Percentiles rank a stretch among this genome's conserved stretches.
These are phyloP conservation scores for Tetrapisispora fleetii DNA, from an alignment of 805 yeast genomes.

Conservation along the genomic window DNA sequence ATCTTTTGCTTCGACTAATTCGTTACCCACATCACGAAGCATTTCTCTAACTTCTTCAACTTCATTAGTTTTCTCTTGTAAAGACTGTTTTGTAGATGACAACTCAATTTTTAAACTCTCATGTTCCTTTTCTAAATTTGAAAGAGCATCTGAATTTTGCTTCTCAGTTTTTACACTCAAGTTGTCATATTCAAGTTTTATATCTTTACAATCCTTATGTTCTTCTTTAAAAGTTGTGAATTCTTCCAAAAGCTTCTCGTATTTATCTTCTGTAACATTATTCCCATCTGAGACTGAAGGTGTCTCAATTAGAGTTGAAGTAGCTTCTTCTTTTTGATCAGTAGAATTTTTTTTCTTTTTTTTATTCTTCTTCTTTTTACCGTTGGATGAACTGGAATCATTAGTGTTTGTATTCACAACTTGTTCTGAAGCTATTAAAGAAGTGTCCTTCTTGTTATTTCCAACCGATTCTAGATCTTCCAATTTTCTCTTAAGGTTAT, in stretches of 20 bases:
- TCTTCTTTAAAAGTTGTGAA: constrained; percentile 5
- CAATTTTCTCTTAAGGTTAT: constrained; percentile 11
- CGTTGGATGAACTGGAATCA: not conserved
- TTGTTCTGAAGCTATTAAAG: not conserved
- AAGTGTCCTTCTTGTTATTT: not conserved
- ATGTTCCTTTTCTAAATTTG: constrained; percentile 14
- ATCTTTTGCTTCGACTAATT: constrained; percentile 62
- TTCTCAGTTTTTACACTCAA: constrained; percentile 8
- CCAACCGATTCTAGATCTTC: not conserved
- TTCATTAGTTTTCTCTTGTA: constrained; percentile 47
- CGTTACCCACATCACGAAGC: constrained; percentile 69
- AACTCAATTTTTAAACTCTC: constrained; percentile 14
- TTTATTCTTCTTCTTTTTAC: constrained; percentile 5
- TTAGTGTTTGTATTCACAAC: not conserved
- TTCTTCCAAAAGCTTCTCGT: constrained; percentile 4
- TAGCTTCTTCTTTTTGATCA: constrained; percentile 2
- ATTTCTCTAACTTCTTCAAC: constrained; percentile 64
- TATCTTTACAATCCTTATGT: constrained; percentile 6
- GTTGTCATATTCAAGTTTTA: constrained; percentile 14
- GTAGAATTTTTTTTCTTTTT: constrained; percentile 19
- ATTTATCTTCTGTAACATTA: constrained; percentile 3
- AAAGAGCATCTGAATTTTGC: constrained; percentile 3
- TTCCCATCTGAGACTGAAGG: not conserved
- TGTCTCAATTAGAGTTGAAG: not conserved
- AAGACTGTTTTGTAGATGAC: constrained; percentile 17